Base-by-base conservation (phyloP, 441 rosid genomes). In the Erodium moschatum region DNA sequence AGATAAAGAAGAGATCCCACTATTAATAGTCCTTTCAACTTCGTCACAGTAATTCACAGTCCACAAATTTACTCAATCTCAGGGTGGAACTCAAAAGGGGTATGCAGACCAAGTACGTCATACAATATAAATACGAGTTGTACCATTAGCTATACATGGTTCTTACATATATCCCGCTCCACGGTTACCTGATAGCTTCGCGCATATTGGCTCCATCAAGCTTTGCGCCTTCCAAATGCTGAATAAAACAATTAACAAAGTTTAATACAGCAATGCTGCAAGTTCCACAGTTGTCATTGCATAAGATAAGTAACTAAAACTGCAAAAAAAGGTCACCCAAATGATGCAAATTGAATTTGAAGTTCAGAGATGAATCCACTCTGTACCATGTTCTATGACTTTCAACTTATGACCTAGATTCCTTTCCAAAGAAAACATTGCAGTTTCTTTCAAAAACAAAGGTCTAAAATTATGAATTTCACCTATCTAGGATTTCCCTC, bases 171-270 rank as follows among this genome's bases (percentile, higher is more conserved):
- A 2, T 50, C 46, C 18, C 19, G n/a, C 52, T n/a, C 66, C 76
- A 68, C 2, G 5, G 66, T 82, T 74, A 92, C 74, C 98, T 79
- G 68, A 89, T 82, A 67, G 91, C 91, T 71, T 89, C 97, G 19
- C 82, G 81, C 82, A 90, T 72, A 76, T 88, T 92, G 58, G 97
- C 97, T 3, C 97, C 98, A 35, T 89, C 98, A 19, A 92, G 94
- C 84, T 67, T 92, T 46, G 96, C 88, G 66, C 89, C 95, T 80
- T 92, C 92, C 87, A 90, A 77, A 67, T 82, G 89, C 97, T 92
- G 89, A 24, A 67, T 16, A 54, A 63, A 65, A 68, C 52, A 70
- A 20, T 20, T n/a, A 67, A 67, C 29, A 52, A 21, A 29, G 12
- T 20, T 19, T 16, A 20, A 29, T 38, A 54, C 7, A 2, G 18